phyloP scores from a whole-genome alignment of 2,329 filamentous ascomycete genomes.

The Pleoardoris graminearum region DNA sequence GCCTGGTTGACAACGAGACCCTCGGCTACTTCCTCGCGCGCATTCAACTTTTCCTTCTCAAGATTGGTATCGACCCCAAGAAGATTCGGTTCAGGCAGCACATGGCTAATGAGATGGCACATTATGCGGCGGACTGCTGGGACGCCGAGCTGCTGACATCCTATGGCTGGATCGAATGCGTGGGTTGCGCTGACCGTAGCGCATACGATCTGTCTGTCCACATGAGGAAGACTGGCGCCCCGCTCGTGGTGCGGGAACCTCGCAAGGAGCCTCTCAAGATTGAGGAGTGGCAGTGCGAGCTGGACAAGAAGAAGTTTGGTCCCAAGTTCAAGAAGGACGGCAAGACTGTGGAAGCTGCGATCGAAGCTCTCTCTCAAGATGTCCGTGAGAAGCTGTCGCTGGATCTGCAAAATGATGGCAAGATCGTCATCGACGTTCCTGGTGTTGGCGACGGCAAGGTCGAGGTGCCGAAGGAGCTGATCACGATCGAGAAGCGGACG shows the following conservation, averaged over 20 bases:
- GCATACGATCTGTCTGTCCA: slow-evolving; percentile 94
- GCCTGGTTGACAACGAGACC: slow-evolving; percentile 94
- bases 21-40: slow-evolving; percentile 95
- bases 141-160: slow-evolving; percentile 91
- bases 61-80: slow-evolving; percentile 80
- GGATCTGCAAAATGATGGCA: slow-evolving; percentile 72
- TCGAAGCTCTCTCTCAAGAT: slow-evolving; percentile 76
- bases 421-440: slow-evolving; percentile 75
- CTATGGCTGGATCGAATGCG: slow-evolving; percentile 97
- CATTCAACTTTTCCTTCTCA: slow-evolving; percentile 86
- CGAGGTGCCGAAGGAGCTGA: slow-evolving; percentile 75
- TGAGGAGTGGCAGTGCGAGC: slow-evolving; percentile 84
- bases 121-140: slow-evolving; percentile 98
- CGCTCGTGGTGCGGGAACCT: slow-evolving; percentile 81
- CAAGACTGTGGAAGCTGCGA: slow-evolving; percentile 78
- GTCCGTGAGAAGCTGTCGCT: slow-evolving; percentile 78
- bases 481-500: slow-evolving; percentile 83
- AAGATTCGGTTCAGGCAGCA: slow-evolving; percentile 98
- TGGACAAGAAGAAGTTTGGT: slow-evolving; percentile 95
- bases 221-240: slow-evolving; percentile 86
- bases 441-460: slow-evolving; percentile 71
- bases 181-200: slow-evolving; percentile 93
- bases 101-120: slow-evolving; percentile 88
- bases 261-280: slow-evolving; percentile 76
- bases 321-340: slow-evolving; percentile 90